These are phyloP conservation scores for Lepidium africanum DNA, from an alignment of 345 rosid species.

Conservation along the genomic window DNA sequence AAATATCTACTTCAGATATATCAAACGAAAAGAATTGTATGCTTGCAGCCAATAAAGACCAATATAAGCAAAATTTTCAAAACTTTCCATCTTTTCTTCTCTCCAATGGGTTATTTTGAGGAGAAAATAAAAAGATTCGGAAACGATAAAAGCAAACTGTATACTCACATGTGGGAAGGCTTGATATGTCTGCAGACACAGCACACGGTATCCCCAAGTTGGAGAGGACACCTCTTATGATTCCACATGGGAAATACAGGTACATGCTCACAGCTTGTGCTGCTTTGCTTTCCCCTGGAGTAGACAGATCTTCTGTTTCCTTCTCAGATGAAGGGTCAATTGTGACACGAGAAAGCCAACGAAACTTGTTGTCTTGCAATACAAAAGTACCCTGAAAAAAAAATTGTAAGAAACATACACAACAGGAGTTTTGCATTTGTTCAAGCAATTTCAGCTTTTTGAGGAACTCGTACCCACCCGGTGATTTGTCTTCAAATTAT, in stretches of 20 bases:
- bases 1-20: not conserved
- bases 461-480: conserved; percentile 58
- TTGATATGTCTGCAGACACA: conserved; percentile 91
- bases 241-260: conserved; percentile 92
- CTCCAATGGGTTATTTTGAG: not conserved
- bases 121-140: too few relatives aligned
- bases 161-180: conserved; percentile 87
- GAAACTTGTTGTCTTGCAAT: conserved; percentile 87
- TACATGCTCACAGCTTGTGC: conserved; percentile 78
- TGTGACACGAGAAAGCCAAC: conserved; percentile 80
- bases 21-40: not conserved
- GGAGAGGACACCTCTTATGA: conserved; percentile 93
- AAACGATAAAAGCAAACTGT: not conserved
- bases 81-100: not conserved
- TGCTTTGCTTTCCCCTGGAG: conserved; percentile 50
- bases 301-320: conserved; percentile 48
- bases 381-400: conserved; percentile 88
- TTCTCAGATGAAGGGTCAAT: conserved; percentile 49
- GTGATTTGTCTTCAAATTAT: conserved; percentile 93
- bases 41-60: not conserved
- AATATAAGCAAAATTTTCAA: not conserved
- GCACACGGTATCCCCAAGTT: conserved; percentile 96
- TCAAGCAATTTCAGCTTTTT: not conserved
- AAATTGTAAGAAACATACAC: not conserved
- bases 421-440: not conserved